Conservation (phyloP, 768 basidiomycete species). For the Amanita phalloides region DNA sequence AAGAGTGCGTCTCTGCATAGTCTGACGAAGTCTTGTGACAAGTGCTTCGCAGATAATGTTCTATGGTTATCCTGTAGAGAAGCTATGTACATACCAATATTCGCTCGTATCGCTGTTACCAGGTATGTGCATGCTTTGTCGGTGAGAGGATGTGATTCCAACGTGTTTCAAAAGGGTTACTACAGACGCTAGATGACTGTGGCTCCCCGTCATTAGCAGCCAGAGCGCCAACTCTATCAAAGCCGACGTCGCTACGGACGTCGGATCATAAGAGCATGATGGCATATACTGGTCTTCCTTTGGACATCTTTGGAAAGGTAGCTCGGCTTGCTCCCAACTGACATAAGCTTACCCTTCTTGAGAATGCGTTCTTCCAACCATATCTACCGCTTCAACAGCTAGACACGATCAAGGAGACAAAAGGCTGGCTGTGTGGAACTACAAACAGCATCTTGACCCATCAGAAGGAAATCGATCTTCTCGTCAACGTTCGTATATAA, state of each 20-base stretch:
- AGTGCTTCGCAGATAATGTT: conserved; percentile 73
- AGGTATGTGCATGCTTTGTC: conserved; percentile 30
- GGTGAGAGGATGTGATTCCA: not conserved
- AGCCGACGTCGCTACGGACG: conserved; percentile 74
- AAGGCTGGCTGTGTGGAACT: conserved; percentile 87
- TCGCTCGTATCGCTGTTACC: conserved; percentile 91
- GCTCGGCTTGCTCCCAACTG: not conserved
- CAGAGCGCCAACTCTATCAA: conserved; percentile 42
- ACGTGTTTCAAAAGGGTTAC: conserved; percentile 42
- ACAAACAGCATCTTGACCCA: conserved; percentile 94
- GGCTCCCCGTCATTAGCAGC: conserved; percentile 78
- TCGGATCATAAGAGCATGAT: conserved; percentile 88
- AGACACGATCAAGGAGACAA: conserved; percentile 71
- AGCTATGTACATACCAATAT: conserved; percentile 94
- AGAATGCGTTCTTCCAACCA: conserved; percentile 96
- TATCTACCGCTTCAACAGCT: conserved; percentile 94
- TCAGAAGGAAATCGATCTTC: conserved; percentile 82
- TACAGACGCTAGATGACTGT: conserved; percentile 85
- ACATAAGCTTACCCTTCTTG: not conserved
- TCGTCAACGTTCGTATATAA: conserved; percentile 64
- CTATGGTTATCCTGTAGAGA: conserved; percentile 93
- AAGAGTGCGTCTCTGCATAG: conserved; percentile 38
- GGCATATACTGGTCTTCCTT: conserved; percentile 85
- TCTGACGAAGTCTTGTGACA: not conserved
- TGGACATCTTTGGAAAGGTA: conserved; percentile 90